A percentile compares a stretch with the other conserved stretches of the same genome.
phyloP scores from a whole-genome alignment of 495 filamentous ascomycete species.

The Parathielavia hyrcaniae region DNA sequence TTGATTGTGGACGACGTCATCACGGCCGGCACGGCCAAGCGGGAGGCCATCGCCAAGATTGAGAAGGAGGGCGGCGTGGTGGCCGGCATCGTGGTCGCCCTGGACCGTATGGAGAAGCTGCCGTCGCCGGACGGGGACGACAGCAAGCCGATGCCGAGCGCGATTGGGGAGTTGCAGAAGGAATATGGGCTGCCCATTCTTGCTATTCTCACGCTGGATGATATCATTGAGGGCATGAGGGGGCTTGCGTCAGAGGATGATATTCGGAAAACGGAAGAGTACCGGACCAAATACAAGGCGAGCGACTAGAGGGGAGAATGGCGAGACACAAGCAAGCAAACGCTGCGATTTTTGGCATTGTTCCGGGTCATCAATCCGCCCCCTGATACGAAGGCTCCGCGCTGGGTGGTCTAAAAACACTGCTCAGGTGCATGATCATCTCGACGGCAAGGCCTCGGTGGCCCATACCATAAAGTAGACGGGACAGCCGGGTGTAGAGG shows the following conservation, averaged over 20 bases:
- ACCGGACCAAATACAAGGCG: slow-evolving; percentile 65
- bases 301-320: slow-evolving; percentile 42
- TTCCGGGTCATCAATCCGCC: neutral
- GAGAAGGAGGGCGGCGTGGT: slow-evolving; percentile 71
- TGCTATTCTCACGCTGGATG: slow-evolving; percentile 59
- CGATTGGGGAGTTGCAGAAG: slow-evolving; percentile 72
- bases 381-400: neutral
- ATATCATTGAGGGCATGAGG: slow-evolving; percentile 67
- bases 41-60: slow-evolving; percentile 83
- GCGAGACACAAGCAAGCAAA: neutral
- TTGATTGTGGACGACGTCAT: slow-evolving; percentile 95
- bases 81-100: slow-evolving; percentile 75
- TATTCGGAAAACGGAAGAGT: slow-evolving; percentile 66
- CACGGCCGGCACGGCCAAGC: slow-evolving; percentile 86
- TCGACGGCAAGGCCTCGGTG: neutral
- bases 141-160: slow-evolving; percentile 51
- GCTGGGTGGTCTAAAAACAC: neutral
- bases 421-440: neutral
- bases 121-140: slow-evolving; percentile 49
- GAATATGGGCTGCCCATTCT: slow-evolving; percentile 55
- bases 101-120: slow-evolving; percentile 84
- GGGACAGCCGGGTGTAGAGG: neutral
- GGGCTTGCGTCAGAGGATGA: slow-evolving; percentile 51
- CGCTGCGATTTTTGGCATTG: neutral
- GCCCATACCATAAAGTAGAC: neutral